Base-by-base conservation (phyloP, 2,329 filamentous ascomycete genomes). In the Sporothrix luriei region DNA sequence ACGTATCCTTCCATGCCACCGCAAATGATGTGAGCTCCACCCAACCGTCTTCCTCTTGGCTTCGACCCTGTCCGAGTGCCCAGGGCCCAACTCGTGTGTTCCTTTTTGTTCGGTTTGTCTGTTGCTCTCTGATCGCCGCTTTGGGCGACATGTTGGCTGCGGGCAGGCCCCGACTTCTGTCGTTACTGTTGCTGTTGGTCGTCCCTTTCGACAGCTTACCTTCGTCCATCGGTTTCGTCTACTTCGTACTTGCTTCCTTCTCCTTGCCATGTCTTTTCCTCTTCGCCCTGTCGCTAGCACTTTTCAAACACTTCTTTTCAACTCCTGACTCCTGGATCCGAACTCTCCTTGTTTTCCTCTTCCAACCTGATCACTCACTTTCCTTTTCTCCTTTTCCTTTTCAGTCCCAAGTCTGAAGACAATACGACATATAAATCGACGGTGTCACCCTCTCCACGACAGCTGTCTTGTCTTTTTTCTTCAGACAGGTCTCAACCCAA, bases 41-140 rank as follows among this genome's bases (percentile, higher is more conserved):
- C 26, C 16, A 38, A 7, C 54, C 26, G n/a, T 33, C 54, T 38
- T 33, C 19, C 55, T 29, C n/a, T 40, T 64, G 46, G 19, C 7
- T n/a, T 43, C 38, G 38, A 46, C 48, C 33, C 21, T 14, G 68
- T 65, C 59, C 49, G 68, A 65, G 68, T 64, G 57, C 67, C 67
- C 48, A 48, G 67, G 46, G n/a, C 55, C 14, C 14, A 21, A n/a
- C 48, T n/a, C 57, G 43, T 49, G 16, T 33, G 10, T n/a, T 33
- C 59, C 16, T 61, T 11, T 29, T 29, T 51, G n/a, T 38, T 33
- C 38, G 29, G n/a, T 29, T 29, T 19, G 29, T 40, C 29, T 40
- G 54, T 40, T 57, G 54, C 40, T 48, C 29, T 57, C 33, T 59
- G 54, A 33, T 57, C 38, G 54, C 14, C 14, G 40, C 40, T 43